These are phyloP conservation scores for Candida sithepensis DNA, from an alignment of 805 yeast species.

Conservation along the genomic window DNA sequence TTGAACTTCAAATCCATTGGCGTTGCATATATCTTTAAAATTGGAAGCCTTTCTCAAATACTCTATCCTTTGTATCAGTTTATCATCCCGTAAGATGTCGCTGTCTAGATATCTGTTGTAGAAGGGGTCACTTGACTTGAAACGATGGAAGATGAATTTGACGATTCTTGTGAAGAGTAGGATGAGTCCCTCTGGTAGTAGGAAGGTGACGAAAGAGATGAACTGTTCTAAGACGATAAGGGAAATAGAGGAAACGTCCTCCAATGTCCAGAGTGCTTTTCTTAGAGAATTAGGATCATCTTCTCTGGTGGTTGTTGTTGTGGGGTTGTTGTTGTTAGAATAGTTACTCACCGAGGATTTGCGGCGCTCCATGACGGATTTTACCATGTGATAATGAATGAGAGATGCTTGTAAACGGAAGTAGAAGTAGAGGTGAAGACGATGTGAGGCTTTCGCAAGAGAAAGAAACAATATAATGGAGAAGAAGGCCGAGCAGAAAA, in stretches of 20 bases:
- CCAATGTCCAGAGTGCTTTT: slow-evolving; percentile 10
- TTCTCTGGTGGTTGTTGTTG: too few species aligned
- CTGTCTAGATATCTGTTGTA: slow-evolving; percentile 22
- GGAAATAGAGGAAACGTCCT: slow-evolving; percentile 20
- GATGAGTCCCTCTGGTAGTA: slow-evolving; percentile 25
- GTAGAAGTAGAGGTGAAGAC: too few species aligned
- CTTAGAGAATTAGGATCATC: not conserved
- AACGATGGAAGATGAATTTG: slow-evolving; percentile 17
- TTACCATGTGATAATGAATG: not conserved
- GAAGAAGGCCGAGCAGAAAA: too few species aligned
- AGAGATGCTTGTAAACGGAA: too few species aligned
- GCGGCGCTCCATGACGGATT: too few species aligned
- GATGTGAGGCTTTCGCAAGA: too few species aligned
- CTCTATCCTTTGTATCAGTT: slow-evolving; percentile 22
- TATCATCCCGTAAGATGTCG: slow-evolving; percentile 11
- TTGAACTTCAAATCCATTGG: slow-evolving; percentile 70
- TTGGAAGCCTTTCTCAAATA: slow-evolving; percentile 42
- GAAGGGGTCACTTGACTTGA: slow-evolving; percentile 18
- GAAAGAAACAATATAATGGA: too few species aligned
- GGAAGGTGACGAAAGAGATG: slow-evolving; percentile 21
- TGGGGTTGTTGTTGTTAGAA: too few species aligned
- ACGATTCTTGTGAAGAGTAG: slow-evolving; percentile 20
- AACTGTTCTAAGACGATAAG: slow-evolving; percentile 27
- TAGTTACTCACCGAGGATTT: too few species aligned
- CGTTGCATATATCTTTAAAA: slow-evolving; percentile 61